Base-by-base conservation (phyloP, 441 rosid genomes). In the Dalechampia spathulata region DNA sequence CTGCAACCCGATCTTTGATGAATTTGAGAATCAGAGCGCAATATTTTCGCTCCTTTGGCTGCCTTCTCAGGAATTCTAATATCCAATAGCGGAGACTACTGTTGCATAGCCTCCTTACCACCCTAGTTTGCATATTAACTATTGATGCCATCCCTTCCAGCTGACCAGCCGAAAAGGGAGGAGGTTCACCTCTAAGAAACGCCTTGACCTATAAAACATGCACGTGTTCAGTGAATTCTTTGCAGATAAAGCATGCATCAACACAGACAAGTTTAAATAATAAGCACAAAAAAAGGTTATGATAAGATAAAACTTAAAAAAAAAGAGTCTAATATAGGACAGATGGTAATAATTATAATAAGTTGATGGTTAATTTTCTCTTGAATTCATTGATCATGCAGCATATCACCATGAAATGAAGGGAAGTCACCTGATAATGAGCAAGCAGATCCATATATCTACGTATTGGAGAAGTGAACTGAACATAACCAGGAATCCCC, bases 391-490 rank as follows among this genome's bases (percentile, higher is more conserved):
- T 16, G 15, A 56, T 22, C 17, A 67, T 9, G 7, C 37, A 20
- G 9, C 41, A 14, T 23, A 16, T 39, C 27, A 40, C 43, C 44
- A 63, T 11, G 21, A 56, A 51, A 7, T 21, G 10, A 42, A 61
- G 56, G 45, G 61, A 42, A 60, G 48, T 62, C 26, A 80, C 99
- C 90, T 92, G 97, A 78, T 86, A 92, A 71, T 92, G 99, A 41
- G 99, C 96, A 70, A 91, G 80, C 67, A 92, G 97, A 75, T 92
- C 99, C 87, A 85, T 75, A 66, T 92, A 92, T 64, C 97, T 79
- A 61, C 99, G 99, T 43, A 92, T 89, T 46, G 99, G 99, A 64
- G 97, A 92, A 49, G 97, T 89, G 74, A 92, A 92, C 71, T 89
- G 99, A 64, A 92, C 99, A 60, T 92, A 87, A 68, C 99, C 97